A percentile compares a stretch with the other conserved stretches of the same genome.
Conservation (phyloP, 805 yeast species). For the Debaryomyces hansenii region DNA sequence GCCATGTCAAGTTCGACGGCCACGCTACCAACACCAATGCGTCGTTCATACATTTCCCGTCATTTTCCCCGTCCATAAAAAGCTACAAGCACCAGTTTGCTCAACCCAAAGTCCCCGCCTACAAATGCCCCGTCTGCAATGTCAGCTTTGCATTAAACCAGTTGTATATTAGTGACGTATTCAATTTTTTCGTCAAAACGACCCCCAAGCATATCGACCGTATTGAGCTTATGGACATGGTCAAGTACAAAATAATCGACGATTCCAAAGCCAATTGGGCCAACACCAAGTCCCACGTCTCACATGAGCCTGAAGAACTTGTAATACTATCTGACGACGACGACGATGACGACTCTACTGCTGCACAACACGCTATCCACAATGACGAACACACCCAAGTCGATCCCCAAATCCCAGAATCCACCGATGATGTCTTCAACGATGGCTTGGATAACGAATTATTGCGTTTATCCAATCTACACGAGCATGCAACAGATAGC, state of each 20-base stretch:
- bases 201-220: slow-evolving; percentile 34
- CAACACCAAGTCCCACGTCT: slow-evolving; percentile 4
- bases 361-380: neutral
- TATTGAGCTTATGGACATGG: slow-evolving; percentile 36
- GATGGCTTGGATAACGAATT: slow-evolving; percentile 33
- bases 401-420: neutral
- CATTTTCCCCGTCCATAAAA: slow-evolving; percentile 15
- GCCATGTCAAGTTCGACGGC: slow-evolving; percentile 2
- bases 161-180: slow-evolving; percentile 36
- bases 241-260: slow-evolving; percentile 32
- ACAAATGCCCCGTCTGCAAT: slow-evolving; percentile 44
- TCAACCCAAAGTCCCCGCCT: slow-evolving; percentile 21
- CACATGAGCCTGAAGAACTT: slow-evolving; percentile 20
- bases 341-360: slow-evolving; percentile 12
- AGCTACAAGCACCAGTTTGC: slow-evolving; percentile 30
- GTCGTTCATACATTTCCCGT: neutral
- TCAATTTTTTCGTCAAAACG: slow-evolving; percentile 41
- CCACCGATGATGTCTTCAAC: slow-evolving; percentile 19
- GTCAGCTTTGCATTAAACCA: slow-evolving; percentile 30
- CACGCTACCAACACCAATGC: neutral
- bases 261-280: slow-evolving; percentile 13
- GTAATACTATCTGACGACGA: slow-evolving; percentile 34
- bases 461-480: slow-evolving; percentile 12
- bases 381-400: slow-evolving; percentile 1
- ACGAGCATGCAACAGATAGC: neutral